Evolutionary conservation across 2,329 filamentous ascomycete species (phyloP).

Genomic region (Sclerotinia spermophila): DNA sequence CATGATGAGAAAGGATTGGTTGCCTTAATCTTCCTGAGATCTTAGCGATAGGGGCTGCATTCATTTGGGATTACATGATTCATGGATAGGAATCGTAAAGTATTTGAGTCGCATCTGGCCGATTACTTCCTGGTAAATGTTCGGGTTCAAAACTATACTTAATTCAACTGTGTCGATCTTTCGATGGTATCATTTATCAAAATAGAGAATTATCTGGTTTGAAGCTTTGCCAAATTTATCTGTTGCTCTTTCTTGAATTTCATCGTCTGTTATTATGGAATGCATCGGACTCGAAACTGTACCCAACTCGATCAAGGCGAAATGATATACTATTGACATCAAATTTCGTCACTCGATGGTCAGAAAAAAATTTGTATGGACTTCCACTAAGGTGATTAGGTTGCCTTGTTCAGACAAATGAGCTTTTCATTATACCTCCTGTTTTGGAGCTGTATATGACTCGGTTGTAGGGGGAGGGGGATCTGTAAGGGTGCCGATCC

Average conservation of each 20-base stretch:
- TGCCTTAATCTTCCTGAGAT: neutral
- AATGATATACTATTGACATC: neutral
- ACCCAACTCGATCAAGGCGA: neutral
- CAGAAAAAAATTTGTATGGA: neutral
- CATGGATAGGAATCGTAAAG: neutral
- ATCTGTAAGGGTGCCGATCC: neutral
- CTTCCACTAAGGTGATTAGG: neutral
- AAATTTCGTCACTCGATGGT: neutral
- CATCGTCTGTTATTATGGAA: neutral
- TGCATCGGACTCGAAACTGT: neutral
- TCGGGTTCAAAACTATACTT: neutral
- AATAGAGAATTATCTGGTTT: neutral
- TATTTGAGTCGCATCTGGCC: accelerated
- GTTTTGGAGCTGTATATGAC: accelerated
- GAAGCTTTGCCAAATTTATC: neutral
- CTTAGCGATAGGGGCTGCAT: neutral
- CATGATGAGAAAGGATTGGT: neutral
- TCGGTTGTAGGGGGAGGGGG: neutral
- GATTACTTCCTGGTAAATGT: neutral
- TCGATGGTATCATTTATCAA: neutral
- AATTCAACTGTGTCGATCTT: neutral
- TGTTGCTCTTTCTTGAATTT: neutral
- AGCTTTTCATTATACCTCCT: accelerated
- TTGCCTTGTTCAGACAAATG: neutral
- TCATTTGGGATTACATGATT: neutral